phyloP scores from a whole-genome alignment of 2,329 filamentous ascomycete genomes.

The Fusarium buharicum region DNA sequence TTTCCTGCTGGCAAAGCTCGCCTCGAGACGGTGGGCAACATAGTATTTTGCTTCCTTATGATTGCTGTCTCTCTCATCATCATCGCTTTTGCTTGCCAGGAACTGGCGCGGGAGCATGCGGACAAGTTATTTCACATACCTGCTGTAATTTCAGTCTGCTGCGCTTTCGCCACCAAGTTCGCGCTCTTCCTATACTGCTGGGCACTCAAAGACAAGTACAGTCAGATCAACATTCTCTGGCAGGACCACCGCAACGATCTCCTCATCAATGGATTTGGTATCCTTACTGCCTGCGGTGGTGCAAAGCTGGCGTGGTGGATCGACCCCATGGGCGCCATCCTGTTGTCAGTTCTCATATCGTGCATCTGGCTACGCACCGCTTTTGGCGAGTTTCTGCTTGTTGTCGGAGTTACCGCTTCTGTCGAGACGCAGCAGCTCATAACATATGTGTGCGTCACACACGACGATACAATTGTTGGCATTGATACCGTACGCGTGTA shows the following conservation, averaged over 20 bases:
- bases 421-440: slow-evolving; percentile 91
- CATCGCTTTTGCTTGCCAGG: slow-evolving; percentile 84
- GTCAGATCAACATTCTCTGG: slow-evolving; percentile 91
- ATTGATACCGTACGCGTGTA: slow-evolving; percentile 97
- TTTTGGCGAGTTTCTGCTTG: slow-evolving; percentile 86
- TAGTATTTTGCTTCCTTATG: slow-evolving; percentile 97
- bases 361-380: slow-evolving; percentile 86
- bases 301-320: slow-evolving; percentile 93
- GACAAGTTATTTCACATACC: slow-evolving; percentile 79
- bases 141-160: slow-evolving; percentile 83
- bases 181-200: slow-evolving; percentile 90
- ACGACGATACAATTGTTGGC: slow-evolving; percentile 80
- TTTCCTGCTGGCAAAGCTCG: slow-evolving; percentile 94
- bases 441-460: slow-evolving; percentile 91
- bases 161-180: slow-evolving; percentile 88
- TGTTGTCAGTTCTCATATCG: slow-evolving; percentile 82
- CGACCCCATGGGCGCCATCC: slow-evolving; percentile 89
- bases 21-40: slow-evolving; percentile 95
- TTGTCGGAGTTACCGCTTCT: slow-evolving; percentile 89
- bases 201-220: slow-evolving; percentile 89
- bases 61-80: slow-evolving; percentile 89
- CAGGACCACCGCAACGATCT: slow-evolving; percentile 97
- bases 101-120: slow-evolving; percentile 67
- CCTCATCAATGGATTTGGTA: slow-evolving; percentile 94
- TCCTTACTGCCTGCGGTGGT: slow-evolving; percentile 90